These are phyloP conservation scores for Saccharomycopsis selenospora DNA, from an alignment of 805 yeast genomes.

Conservation along the genomic window DNA sequence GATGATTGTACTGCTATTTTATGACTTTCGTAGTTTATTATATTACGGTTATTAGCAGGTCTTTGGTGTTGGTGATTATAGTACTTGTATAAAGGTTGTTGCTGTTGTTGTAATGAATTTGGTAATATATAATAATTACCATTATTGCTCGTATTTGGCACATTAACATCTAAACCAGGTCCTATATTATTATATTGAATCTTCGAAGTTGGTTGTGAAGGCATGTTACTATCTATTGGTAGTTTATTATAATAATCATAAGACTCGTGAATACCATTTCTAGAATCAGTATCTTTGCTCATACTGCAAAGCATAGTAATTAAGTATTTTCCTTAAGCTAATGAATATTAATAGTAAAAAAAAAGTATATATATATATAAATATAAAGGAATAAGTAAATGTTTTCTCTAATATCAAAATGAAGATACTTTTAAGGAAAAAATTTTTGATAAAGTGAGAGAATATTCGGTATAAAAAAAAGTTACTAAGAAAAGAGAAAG, in stretches of 20 bases:
- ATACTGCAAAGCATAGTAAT: conserved; percentile 1
- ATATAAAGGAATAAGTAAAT: neutral
- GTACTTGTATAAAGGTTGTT: too few relatives aligned
- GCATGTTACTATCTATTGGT: neutral
- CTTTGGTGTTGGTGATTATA: neutral
- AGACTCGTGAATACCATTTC: neutral
- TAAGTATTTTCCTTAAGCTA: neutral
- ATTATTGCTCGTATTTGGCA: too few relatives aligned
- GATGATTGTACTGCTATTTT: neutral
- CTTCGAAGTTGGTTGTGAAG: neutral
- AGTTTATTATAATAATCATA: neutral
- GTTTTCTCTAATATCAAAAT: neutral
- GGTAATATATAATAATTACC: neutral
- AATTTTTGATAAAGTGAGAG: neutral
- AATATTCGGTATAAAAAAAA: neutral
- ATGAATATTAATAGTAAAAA: neutral
- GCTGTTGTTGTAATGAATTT: neutral
- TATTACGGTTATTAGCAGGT: too few relatives aligned
- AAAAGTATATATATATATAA: neutral
- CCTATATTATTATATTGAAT: neutral
- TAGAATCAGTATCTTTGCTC: neutral
- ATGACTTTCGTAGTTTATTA: too few relatives aligned
- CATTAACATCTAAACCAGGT: neutral
- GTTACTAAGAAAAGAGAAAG: neutral
- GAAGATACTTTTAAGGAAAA: neutral